Percentiles rank a stretch among this genome's conserved stretches.
These are phyloP conservation scores for Triticum monococcum DNA, from an alignment of 176 grass and related monocot species.

Conservation along the genomic window DNA sequence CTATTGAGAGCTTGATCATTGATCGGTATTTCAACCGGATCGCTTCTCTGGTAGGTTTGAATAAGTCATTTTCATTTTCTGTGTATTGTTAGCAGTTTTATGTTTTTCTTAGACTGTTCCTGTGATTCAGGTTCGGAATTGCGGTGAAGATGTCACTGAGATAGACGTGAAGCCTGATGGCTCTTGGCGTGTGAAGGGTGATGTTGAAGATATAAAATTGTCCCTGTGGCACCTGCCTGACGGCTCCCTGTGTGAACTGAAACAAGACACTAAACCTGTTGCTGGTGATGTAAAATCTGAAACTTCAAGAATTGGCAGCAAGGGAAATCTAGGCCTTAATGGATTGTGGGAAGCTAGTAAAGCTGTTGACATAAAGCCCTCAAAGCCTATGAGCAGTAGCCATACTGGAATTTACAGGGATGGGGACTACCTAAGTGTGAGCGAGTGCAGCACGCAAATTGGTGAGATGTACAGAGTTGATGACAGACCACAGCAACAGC, in stretches of 20 bases:
- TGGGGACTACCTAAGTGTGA: constrained; percentile 71
- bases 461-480: constrained; percentile 62
- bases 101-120: background rate
- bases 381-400: constrained; percentile 52
- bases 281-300: constrained; percentile 37
- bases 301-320: constrained; percentile 64
- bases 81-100: background rate
- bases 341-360: constrained; percentile 70
- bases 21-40: constrained; percentile 93
- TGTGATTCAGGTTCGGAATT: constrained; percentile 61
- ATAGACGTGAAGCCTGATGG: constrained; percentile 96
- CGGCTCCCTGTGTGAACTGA: constrained; percentile 47
- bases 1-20: constrained; percentile 80
- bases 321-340: constrained; percentile 44
- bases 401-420: constrained; percentile 54
- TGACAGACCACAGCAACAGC: constrained; percentile 36
- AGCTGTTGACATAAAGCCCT: constrained; percentile 45
- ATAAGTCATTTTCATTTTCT: background rate
- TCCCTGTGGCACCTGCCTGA: constrained; percentile 82
- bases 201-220: constrained; percentile 56
- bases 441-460: constrained; percentile 56
- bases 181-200: constrained; percentile 84
- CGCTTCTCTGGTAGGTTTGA: constrained; percentile 67
- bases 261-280: constrained; percentile 36
- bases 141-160: constrained; percentile 82